phyloP scores from a whole-genome alignment of 225 moss, liverwort and hornwort genomes.

The Bryoerythrophyllum caledonicum region DNA sequence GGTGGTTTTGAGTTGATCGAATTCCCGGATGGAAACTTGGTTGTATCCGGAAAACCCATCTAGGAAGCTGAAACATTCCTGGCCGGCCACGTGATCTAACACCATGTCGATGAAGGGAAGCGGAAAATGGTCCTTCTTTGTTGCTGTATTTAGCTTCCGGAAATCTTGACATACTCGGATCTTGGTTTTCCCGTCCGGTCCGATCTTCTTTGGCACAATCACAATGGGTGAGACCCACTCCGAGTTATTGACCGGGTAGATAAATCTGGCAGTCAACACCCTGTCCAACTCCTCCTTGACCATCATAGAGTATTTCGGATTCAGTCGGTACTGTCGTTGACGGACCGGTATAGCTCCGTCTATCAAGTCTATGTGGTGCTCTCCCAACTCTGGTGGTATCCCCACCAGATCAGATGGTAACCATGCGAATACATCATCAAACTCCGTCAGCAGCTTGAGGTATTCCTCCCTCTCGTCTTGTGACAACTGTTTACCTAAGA shows the following conservation, averaged over 20 bases:
- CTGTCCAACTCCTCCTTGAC: neutral
- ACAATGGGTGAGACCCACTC: neutral
- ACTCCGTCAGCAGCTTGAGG: too few relatives aligned
- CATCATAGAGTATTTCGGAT: neutral
- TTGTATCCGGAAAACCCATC: too few relatives aligned
- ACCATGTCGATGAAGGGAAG: neutral
- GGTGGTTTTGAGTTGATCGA: slow-evolving; percentile 9
- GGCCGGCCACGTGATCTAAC: slow-evolving; percentile 17
- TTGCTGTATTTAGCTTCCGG: neutral
- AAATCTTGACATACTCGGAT: neutral
- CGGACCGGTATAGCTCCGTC: neutral
- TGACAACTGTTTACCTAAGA: too few relatives aligned
- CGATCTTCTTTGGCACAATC: neutral
- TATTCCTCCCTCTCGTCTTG: too few relatives aligned
- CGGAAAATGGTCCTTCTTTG: slow-evolving; percentile 10
- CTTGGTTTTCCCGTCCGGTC: neutral
- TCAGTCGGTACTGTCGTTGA: neutral
- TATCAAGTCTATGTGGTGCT: neutral
- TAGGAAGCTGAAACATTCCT: slow-evolving; percentile 9
- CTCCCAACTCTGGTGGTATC: neutral
- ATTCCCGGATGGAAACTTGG: neutral
- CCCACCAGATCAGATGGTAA: neutral
- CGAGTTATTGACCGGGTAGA: neutral
- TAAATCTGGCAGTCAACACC: neutral
- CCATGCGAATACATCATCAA: slow-evolving; percentile 10